A percentile compares a stretch with the other conserved stretches of the same genome.
Conservation (phyloP, 2,329 filamentous ascomycete genomes). For the Xylaria sp. region DNA sequence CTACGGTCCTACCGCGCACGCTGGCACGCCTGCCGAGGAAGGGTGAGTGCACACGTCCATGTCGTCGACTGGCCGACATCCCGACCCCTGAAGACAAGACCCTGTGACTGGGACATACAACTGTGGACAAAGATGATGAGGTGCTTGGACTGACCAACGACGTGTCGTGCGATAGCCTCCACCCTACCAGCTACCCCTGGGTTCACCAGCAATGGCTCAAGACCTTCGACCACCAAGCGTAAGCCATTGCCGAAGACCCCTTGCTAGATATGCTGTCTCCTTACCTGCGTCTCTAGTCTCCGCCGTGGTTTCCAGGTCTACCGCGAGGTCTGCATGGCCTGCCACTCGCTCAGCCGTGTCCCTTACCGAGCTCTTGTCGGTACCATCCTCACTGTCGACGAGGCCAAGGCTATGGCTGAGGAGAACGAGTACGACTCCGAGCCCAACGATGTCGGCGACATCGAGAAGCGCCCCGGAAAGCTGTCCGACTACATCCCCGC, state of each 20-base stretch:
- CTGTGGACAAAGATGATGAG: conserved; percentile 10
- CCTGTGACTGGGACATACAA: background rate
- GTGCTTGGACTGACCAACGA: conserved; percentile 16
- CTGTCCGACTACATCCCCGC: conserved; percentile 92
- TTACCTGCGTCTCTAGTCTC: conserved; percentile 53
- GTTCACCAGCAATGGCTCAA: conserved; percentile 87
- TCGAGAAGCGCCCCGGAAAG: conserved; percentile 98
- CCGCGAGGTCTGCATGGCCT: conserved; percentile 94
- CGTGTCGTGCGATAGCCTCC: conserved; percentile 57
- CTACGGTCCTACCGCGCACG: conserved; percentile 81
- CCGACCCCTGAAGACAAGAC: background rate
- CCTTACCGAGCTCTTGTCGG: conserved; percentile 92
- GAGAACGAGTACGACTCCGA: conserved; percentile 98
- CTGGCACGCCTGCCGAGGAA: conserved; percentile 92
- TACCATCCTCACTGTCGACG: conserved; percentile 87
- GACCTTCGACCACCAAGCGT: conserved; percentile 96
- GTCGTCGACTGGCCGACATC: background rate
- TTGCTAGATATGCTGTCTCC: background rate
- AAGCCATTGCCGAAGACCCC: conserved; percentile 43
- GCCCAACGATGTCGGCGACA: conserved; percentile 95
- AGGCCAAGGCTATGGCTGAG: conserved; percentile 95
- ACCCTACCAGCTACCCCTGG: conserved; percentile 90
- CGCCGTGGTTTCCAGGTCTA: conserved; percentile 99
- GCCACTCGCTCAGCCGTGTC: conserved; percentile 92
- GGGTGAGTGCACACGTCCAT: conserved; percentile 64